These are phyloP conservation scores for Arctium lappa DNA, from an alignment of 129 eudicot species.

Conservation along the genomic window DNA sequence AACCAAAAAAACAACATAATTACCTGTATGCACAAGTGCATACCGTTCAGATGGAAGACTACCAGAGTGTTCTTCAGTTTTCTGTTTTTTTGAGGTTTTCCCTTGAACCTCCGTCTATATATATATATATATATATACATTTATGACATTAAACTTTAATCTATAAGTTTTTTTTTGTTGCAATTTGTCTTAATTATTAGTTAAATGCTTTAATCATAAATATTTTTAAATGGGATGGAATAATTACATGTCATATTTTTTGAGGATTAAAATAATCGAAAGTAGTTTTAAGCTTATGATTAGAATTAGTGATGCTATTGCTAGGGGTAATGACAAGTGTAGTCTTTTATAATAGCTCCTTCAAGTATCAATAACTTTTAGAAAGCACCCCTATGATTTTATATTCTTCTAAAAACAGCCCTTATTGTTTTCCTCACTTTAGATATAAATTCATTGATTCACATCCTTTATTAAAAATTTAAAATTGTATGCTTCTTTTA, in stretches of 20 bases:
- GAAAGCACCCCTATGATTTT: background rate
- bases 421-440: background rate
- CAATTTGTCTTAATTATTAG: too few relatives aligned
- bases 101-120: too few relatives aligned
- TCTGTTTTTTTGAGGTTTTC: too few relatives aligned
- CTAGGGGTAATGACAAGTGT: conserved; percentile 24
- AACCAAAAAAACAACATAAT: too few relatives aligned
- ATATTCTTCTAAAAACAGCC: background rate
- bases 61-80: too few relatives aligned
- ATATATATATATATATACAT: too few relatives aligned
- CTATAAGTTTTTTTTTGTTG: too few relatives aligned
- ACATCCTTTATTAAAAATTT: background rate
- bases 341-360: conserved; percentile 1
- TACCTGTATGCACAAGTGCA: too few relatives aligned
- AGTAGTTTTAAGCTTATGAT: conserved; percentile 12
- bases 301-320: conserved; percentile 17
- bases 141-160: background rate
- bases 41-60: too few relatives aligned
- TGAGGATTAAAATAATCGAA: conserved; percentile 1
- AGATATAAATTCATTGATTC: background rate
- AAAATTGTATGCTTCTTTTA: background rate
- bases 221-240: background rate
- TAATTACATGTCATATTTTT: background rate
- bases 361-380: conserved; percentile 1
- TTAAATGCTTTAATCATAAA: too few relatives aligned